Percentiles rank a stretch among this genome's conserved stretches.
These are phyloP conservation scores for Porcisia deanei DNA, from an alignment of 208 protist species.

Conservation along the genomic window DNA sequence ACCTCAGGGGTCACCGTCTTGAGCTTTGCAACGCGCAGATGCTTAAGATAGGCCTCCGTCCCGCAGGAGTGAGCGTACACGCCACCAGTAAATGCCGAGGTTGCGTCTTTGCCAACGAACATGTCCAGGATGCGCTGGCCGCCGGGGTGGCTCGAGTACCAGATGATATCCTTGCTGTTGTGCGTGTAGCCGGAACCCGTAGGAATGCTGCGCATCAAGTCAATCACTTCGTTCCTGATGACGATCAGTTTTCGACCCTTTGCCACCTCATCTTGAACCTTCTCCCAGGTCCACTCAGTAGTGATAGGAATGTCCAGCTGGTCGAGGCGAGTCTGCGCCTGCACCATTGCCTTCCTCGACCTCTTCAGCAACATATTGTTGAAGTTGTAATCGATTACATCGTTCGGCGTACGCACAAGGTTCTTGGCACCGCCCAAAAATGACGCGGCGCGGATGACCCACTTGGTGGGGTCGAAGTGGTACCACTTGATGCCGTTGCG, in stretches of 20 bases:
- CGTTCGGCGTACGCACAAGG: constrained; percentile 64
- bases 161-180: constrained; percentile 63
- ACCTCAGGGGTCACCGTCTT: constrained; percentile 17
- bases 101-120: constrained; percentile 81
- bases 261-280: constrained; percentile 56
- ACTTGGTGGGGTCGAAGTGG: constrained; percentile 93
- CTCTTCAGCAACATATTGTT: constrained; percentile 56
- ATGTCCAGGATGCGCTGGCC: constrained; percentile 73
- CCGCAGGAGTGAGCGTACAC: constrained; percentile 73
- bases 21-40: constrained; percentile 67
- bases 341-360: constrained; percentile 36
- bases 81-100: constrained; percentile 63
- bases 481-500: constrained; percentile 91
- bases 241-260: constrained; percentile 70
- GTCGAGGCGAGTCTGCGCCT: constrained; percentile 40
- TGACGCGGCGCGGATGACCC: constrained; percentile 69
- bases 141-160: constrained; percentile 75
- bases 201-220: constrained; percentile 61
- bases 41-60: constrained; percentile 60
- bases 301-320: constrained; percentile 42
- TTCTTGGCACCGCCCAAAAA: constrained; percentile 64
- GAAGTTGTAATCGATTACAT: constrained; percentile 65
- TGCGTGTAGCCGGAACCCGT: constrained; percentile 69
- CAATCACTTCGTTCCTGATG: constrained; percentile 68
- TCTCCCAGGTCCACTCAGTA: constrained; percentile 59